Evolutionary conservation across 1,139 yeast species (phyloP).

Genomic region (Debaryomyces sp.): DNA sequence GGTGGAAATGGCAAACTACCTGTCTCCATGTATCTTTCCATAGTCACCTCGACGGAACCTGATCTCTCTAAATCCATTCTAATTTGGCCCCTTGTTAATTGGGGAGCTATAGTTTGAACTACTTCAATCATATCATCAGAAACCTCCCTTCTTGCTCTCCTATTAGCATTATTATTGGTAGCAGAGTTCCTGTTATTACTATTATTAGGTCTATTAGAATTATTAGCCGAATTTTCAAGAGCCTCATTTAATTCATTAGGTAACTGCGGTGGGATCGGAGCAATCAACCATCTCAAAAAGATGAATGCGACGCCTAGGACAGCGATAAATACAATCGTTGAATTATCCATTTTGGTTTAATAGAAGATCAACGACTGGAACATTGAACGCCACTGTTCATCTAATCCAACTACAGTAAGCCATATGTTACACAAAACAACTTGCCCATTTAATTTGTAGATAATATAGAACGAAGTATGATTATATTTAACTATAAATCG

Average conservation of each 20-base stretch:
- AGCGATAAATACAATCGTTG: slow-evolving; percentile 52
- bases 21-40: slow-evolving; percentile 65
- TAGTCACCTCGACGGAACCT: slow-evolving; percentile 80
- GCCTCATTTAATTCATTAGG: slow-evolving; percentile 27
- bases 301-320: slow-evolving; percentile 55
- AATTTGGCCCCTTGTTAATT: slow-evolving; percentile 70
- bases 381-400: neutral
- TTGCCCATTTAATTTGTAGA: neutral
- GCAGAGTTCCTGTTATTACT: neutral
- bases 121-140: slow-evolving; percentile 82
- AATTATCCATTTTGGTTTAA: slow-evolving; percentile 46
- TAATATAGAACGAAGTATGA: neutral
- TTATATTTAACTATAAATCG: neutral
- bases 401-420: neutral
- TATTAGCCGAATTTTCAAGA: slow-evolving; percentile 2
- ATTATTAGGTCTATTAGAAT: neutral
- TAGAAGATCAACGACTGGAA: neutral
- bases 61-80: slow-evolving; percentile 62
- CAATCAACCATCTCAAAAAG: slow-evolving; percentile 62
- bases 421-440: slow-evolving; percentile 1
- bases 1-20: slow-evolving; percentile 74
- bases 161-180: slow-evolving; percentile 1
- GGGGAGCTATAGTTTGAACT: slow-evolving; percentile 83
- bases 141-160: slow-evolving; percentile 54
- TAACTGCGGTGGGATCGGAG: slow-evolving; percentile 48